Evolutionary conservation across 164 flowering plant species (phyloP), one percentile per base, ranked within the genome.

Genomic region (Stephania cephalantha): DNA sequence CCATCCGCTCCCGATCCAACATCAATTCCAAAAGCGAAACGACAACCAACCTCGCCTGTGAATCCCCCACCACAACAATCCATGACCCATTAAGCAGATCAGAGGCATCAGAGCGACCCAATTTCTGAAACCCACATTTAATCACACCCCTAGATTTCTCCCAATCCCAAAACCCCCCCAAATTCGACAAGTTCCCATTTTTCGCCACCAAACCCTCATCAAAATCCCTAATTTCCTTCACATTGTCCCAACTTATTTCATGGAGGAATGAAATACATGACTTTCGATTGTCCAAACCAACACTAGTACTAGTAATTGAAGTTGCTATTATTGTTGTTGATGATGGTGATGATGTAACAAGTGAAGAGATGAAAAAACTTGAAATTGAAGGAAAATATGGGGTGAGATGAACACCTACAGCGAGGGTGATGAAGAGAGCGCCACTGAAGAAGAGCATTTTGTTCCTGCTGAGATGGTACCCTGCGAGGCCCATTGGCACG

Each of bases 401-500:
- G 22, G 92, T 86, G 65, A 93, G 86, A 82, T 95, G 99, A 77
- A 95, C 94, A 65, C 89, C 85, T 45, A 93, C 89, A 45, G 95
- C 97, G 31, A 95, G 96, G 13, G 97, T 82, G 18, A 92, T 90
- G 82, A 95, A 93, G 68, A 95, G 88, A 12, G 92, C 93, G 15
- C 98, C 88, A 70, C 99, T 90, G 87, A 95, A 93, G 79, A 95
- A 95, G 17, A 95, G 90, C 86, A 90, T 83, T 84, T 90, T 95
- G 85, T 95, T 91, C 72, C 98, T 87, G 83, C 98, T 95, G 46
- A 95, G 82, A 74, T 93, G 98, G 90, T 88, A 95, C 0, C 99
- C 99, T 0, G 97, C 99, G 89, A 95, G 85, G 1, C 83, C 92
- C 95, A 95, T 91, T 13, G 97, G 99, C 5, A 95, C 93, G 42